Conservation (phyloP, 768 basidiomycete genomes). For the Hygrophorus russula region DNA sequence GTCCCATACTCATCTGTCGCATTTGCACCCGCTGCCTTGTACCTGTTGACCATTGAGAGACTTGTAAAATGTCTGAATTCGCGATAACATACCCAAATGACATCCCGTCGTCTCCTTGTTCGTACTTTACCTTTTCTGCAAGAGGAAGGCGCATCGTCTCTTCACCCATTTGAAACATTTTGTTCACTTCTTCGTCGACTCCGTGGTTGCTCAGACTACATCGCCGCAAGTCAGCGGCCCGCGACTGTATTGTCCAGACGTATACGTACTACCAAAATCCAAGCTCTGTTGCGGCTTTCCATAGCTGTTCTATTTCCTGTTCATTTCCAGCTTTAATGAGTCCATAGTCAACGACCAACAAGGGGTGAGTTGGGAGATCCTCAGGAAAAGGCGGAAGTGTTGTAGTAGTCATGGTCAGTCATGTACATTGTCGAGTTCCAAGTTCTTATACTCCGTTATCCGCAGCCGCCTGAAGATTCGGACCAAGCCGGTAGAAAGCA, state of each 20-base stretch:
- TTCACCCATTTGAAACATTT: conserved; percentile 46
- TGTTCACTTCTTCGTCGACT: conserved; percentile 31
- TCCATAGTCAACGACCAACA: conserved; percentile 44
- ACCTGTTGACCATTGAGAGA: conserved; percentile 20
- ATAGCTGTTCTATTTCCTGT: conserved; percentile 38
- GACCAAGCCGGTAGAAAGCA: too few relatives aligned
- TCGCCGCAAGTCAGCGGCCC: not conserved
- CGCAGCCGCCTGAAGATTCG: too few relatives aligned
- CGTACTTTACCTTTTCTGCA: conserved; percentile 47
- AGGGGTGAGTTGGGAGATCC: conserved; percentile 40
- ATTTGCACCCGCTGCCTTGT: conserved; percentile 54
- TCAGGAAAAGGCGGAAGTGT: conserved; percentile 35
- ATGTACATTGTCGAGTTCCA: too few relatives aligned
- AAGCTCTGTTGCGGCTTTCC: conserved; percentile 44
- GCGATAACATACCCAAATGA: conserved; percentile 24
- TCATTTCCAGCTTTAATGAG: conserved; percentile 30
- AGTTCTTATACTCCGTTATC: too few relatives aligned
- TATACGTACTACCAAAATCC: conserved; percentile 58
- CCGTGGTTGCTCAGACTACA: conserved; percentile 47
- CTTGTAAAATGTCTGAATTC: not conserved
- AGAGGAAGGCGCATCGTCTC: conserved; percentile 42
- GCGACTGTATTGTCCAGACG: conserved; percentile 2
- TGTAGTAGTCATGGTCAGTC: conserved; percentile 15
- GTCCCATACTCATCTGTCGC: conserved; percentile 51
- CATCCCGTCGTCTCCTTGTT: conserved; percentile 39